phyloP scores from a whole-genome alignment of 2,329 filamentous ascomycete genomes.

The Tympanopsis confertula region DNA sequence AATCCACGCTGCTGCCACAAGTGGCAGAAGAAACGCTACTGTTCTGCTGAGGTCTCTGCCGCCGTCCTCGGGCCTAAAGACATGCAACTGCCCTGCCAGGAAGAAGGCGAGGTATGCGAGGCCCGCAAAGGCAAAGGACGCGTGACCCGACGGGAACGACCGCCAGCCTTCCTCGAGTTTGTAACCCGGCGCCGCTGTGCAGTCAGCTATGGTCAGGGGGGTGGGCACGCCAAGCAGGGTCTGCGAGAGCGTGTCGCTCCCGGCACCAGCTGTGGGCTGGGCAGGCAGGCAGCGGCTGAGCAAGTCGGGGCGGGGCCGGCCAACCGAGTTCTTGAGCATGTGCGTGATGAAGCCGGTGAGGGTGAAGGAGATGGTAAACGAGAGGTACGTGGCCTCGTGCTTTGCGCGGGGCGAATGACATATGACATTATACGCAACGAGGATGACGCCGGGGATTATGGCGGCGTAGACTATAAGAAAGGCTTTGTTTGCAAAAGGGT shows the following conservation, averaged over 20 bases:
- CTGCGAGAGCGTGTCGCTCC: neutral
- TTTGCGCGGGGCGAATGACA: conserved; percentile 61
- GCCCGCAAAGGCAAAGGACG: conserved; percentile 67
- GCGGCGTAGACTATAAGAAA: conserved; percentile 74
- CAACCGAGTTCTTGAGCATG: conserved; percentile 78
- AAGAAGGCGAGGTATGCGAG: conserved; percentile 65
- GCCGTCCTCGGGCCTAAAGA: conserved; percentile 28
- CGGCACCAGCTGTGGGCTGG: conserved; percentile 9
- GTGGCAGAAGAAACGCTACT: conserved; percentile 42
- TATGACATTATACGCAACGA: conserved; percentile 54
- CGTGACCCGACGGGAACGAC: conserved; percentile 72
- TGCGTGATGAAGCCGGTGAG: conserved; percentile 79
- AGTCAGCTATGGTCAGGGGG: conserved; percentile 56
- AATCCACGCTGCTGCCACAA: conserved; percentile 54
- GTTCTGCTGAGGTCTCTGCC: conserved; percentile 41
- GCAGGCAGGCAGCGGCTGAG: conserved; percentile 69
- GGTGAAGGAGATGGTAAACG: conserved; percentile 65
- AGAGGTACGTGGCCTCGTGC: conserved; percentile 73
- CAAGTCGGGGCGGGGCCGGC: conserved; percentile 54
- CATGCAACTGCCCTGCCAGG: conserved; percentile 52
- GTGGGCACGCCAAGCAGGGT: conserved; percentile 9
- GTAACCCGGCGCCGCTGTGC: conserved; percentile 60
- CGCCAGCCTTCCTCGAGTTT: conserved; percentile 73
- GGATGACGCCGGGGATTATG: conserved; percentile 54
- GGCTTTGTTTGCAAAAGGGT: conserved; percentile 20